Evolutionary conservation across 2,329 filamentous ascomycete genomes (phyloP), one percentile per base, ranked within the genome.

Genomic region (Alternaria brassicae): DNA sequence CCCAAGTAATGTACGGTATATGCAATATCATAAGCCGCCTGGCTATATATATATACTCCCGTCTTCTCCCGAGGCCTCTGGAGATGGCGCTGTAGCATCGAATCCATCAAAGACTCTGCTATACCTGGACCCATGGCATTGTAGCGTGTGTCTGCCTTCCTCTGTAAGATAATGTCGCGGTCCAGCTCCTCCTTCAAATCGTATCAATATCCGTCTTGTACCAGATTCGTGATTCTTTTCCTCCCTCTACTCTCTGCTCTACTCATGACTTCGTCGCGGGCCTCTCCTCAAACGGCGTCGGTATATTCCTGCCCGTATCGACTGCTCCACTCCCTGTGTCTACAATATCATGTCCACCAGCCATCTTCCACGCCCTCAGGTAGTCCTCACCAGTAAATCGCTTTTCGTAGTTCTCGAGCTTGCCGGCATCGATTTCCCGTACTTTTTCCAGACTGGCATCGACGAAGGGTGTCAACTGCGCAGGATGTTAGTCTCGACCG

Each of bases 401-500:
- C 61, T 72, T 70, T 30, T 64, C 63, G 30, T 73, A 69, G 19
- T 63, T 60, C 37, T 70, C 67, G 1, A 58, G 41, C 13, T 36
- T 49, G 17, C 59, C 62, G 2, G 50, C 17, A 4, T 67, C 58
- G 6, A 48, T 41, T 27, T 61, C 62, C 50, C 66, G 57, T 17
- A 66, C 64, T 37, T 80, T 78, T 63, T 82, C 79, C 56, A 92
- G 81, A 61, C 84, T 84, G 49, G 82, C 81, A 57, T 88, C 87
- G 51, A 95, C 90, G 70, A 94, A 96, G 1, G 92, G 92, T 3
- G 89, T 92, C 72, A 96, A 85, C 91, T 95, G 27, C 6, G 32
- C 8, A 13, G 25, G n/a, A 21, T 21, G 37, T 48, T 36, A 59
- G 50, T 28, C 15, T 28, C n/a, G 12, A 40, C 10, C 7, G 15